Evolutionary conservation across 495 filamentous ascomycete species (phyloP).

Genomic region (Aspergillus campestris): DNA sequence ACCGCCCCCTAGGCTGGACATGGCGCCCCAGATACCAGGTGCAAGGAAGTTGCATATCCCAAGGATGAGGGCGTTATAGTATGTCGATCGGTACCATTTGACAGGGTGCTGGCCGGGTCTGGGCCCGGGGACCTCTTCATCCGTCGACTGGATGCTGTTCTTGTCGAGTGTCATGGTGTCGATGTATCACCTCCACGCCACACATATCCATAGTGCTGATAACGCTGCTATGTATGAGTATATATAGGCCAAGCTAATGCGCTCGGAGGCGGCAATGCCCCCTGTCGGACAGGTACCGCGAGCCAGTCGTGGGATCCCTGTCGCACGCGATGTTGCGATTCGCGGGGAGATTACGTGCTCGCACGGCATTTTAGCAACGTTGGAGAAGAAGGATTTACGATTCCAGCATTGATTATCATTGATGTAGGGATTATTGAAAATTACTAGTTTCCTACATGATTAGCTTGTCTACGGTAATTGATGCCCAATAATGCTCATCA

Average conservation of each 20-base stretch:
- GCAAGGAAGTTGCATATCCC: slow-evolving; percentile 56
- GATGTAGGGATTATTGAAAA: too few relatives aligned
- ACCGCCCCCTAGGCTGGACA: slow-evolving; percentile 62
- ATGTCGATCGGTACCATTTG: slow-evolving; percentile 58
- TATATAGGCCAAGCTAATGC: background rate
- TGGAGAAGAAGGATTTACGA: too few relatives aligned
- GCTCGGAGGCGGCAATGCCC: background rate
- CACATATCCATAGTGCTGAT: background rate
- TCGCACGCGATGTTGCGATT: slow-evolving; percentile 23
- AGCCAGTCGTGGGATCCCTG: background rate
- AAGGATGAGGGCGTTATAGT: slow-evolving; percentile 55
- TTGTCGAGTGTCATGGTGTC: background rate
- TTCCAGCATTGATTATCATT: too few relatives aligned
- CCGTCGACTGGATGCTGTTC: background rate
- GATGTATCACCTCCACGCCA: background rate
- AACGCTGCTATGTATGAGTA: background rate
- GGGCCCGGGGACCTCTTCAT: background rate
- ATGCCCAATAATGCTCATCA: background rate
- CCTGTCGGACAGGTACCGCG: background rate
- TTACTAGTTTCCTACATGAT: background rate
- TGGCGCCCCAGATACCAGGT: slow-evolving; percentile 60
- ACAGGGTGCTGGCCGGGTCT: slow-evolving; percentile 22
- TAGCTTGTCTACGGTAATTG: background rate
- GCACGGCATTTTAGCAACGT: slow-evolving; percentile 17
- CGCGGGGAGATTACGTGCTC: slow-evolving; percentile 31